phyloP scores from a whole-genome alignment of 2,329 filamentous ascomycete species.

The Geosmithia putterillii region DNA sequence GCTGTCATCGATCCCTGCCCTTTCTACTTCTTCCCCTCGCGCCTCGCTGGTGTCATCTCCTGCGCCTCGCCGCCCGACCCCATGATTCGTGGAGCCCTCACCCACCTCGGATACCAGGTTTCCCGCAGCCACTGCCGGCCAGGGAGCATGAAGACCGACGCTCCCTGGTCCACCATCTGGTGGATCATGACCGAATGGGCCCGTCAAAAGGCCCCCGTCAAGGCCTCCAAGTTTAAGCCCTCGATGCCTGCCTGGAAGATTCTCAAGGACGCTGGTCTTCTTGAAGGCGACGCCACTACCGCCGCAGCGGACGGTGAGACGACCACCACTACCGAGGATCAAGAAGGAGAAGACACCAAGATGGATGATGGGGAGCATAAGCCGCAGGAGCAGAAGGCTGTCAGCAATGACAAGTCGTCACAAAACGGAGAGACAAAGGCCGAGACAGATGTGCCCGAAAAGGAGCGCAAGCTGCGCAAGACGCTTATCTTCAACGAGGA shows the following conservation, averaged over 20 bases:
- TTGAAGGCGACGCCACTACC: constrained; percentile 10
- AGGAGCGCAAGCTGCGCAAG: constrained; percentile 35
- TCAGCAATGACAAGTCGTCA: not conserved
- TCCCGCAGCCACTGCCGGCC: constrained; percentile 81
- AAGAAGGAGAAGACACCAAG: constrained; percentile 7
- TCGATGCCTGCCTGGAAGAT: constrained; percentile 63
- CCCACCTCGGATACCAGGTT: constrained; percentile 67
- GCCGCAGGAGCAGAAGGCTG: not conserved
- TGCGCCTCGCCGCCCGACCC: constrained; percentile 70
- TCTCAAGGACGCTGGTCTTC: constrained; percentile 30
- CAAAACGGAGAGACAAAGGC: constrained; percentile 12
- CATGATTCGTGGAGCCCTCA: constrained; percentile 68
- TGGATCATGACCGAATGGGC: constrained; percentile 89
- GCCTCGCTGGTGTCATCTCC: constrained; percentile 64
- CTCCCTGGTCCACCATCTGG: constrained; percentile 83
- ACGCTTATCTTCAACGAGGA: constrained; percentile 62
- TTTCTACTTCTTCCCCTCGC: constrained; percentile 75
- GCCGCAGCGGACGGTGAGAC: not conserved
- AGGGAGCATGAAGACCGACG: constrained; percentile 87
- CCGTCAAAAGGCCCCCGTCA: constrained; percentile 67
- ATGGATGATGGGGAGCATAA: not conserved
- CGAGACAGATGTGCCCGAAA: not conserved
- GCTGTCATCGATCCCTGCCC: constrained; percentile 60
- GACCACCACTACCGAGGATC: not conserved
- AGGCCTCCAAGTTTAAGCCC: constrained; percentile 55